These are phyloP conservation scores for Pittosporum tobira DNA, from an alignment of 129 eudicot genomes.

Conservation along the genomic window DNA sequence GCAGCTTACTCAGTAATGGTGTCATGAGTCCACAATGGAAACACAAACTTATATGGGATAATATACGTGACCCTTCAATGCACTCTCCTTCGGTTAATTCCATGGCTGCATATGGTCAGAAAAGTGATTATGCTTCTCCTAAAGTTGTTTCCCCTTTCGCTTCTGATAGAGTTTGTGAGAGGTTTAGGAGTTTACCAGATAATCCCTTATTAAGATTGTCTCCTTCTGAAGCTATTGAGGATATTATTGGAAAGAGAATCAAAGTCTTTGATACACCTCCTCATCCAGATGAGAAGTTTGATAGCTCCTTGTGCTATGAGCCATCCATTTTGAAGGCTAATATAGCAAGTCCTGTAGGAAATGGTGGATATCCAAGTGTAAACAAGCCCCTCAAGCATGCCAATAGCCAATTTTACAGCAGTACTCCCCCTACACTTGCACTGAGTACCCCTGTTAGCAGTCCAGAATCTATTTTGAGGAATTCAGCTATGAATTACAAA, in stretches of 20 bases:
- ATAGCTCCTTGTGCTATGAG: constrained; percentile 30
- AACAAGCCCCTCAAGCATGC: constrained; percentile 8
- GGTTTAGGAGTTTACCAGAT: constrained; percentile 26
- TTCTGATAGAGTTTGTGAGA: constrained; percentile 11
- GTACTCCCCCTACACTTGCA: constrained; percentile 39
- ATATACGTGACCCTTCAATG: background rate
- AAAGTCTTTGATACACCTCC: constrained; percentile 28
- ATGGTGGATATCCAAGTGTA: constrained; percentile 18
- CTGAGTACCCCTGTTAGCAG: constrained; percentile 36
- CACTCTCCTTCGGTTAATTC: background rate
- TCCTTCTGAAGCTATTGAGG: constrained; percentile 24
- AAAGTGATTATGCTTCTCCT: background rate
- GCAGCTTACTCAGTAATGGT: constrained; percentile 1
- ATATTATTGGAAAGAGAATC: constrained; percentile 21
- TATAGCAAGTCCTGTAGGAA: constrained; percentile 14
- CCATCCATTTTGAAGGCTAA: constrained; percentile 34
- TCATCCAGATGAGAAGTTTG: constrained; percentile 5
- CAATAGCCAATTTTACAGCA: constrained; percentile 19
- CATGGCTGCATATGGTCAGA: background rate
- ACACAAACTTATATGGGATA: background rate
- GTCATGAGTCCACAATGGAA: background rate
- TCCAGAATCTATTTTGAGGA: constrained; percentile 66
- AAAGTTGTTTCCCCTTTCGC: constrained; percentile 10
- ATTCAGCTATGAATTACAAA: constrained; percentile 63
- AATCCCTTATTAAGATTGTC: constrained; percentile 41